Conservation (phyloP, 1,284 basidiomycete genomes). For the Neotropicomus parvogracilis region DNA sequence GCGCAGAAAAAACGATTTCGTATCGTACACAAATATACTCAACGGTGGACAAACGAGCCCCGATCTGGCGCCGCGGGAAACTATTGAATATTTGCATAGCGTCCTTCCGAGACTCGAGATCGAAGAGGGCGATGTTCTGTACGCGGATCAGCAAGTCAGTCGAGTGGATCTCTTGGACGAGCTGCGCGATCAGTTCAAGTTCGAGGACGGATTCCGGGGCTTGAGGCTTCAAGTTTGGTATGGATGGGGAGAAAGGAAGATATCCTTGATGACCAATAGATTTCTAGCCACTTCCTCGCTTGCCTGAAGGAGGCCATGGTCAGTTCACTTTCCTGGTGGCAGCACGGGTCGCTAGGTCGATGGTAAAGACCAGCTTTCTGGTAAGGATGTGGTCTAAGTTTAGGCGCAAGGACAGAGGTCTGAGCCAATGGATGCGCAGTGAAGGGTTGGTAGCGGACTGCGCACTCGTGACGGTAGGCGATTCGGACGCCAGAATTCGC, state of each 20-base stretch:
- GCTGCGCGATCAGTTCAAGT: constrained; percentile 82
- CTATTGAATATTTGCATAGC: constrained; percentile 96
- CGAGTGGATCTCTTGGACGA: constrained; percentile 95
- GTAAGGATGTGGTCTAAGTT: no score
- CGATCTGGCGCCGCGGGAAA: constrained; percentile 89
- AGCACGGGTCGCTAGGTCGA: no score
- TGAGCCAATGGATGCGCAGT: no score
- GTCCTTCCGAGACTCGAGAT: constrained; percentile 96
- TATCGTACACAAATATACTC: constrained; percentile 85
- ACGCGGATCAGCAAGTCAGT: constrained; percentile 86
- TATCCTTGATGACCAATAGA: constrained; percentile 77
- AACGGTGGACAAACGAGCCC: constrained; percentile 88
- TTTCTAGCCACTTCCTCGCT: constrained; percentile 87
- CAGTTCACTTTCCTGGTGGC: no score
- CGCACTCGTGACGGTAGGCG: no score
- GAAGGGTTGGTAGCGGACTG: no score
- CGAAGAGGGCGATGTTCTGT: constrained; percentile 78
- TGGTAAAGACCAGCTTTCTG: no score
- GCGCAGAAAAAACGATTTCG: constrained; percentile 83
- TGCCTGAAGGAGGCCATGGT: no score
- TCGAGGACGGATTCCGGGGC: constrained; percentile 74
- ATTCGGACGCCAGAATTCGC: no score
- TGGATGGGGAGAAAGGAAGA: neutral
- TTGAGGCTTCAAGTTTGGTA: constrained; percentile 7
- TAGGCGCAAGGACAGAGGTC: no score